phyloP scores from a whole-genome alignment of 306 rosid genomes.

The Arachis hypogaea region DNA sequence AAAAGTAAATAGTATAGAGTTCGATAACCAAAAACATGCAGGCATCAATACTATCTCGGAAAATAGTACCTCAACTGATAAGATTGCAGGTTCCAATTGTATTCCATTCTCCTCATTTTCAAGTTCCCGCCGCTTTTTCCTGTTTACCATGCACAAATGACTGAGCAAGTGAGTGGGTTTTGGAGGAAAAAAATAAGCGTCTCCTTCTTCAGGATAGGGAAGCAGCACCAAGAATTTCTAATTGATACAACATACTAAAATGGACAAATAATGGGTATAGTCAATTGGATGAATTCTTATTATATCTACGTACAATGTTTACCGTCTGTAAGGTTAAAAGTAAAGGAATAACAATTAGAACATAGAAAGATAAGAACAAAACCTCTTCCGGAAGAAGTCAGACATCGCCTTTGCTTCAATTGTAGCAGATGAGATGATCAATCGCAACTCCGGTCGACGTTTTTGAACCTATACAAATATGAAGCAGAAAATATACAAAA shows the following conservation, averaged over 20 bases:
- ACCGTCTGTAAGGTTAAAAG: conserved; percentile 3
- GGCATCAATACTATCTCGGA: conserved; percentile 18
- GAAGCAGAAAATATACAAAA: conserved; percentile 28
- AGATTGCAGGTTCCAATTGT: conserved; percentile 72
- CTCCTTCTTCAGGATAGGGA: neutral
- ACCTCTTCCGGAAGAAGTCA: conserved; percentile 76
- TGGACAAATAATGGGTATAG: neutral
- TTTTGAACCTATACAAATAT: conserved; percentile 69
- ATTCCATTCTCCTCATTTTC: conserved; percentile 55
- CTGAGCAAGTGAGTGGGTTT: conserved; percentile 27
- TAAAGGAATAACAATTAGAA: conserved; percentile 28
- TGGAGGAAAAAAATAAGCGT: conserved; percentile 2
- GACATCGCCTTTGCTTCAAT: conserved; percentile 93
- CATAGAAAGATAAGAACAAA: conserved; percentile 34
- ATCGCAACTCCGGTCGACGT: conserved; percentile 82
- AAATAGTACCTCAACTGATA: conserved; percentile 83
- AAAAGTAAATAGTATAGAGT: neutral
- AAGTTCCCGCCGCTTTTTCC: conserved; percentile 64
- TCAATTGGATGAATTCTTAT: conserved; percentile 18
- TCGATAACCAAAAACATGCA: conserved; percentile 31
- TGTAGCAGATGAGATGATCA: conserved; percentile 91
- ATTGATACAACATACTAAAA: neutral
- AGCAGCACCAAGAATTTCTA: conserved; percentile 15
- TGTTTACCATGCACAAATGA: conserved; percentile 42
- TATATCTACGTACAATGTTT: neutral